A percentile compares a stretch with the other conserved stretches of the same genome.
These are phyloP conservation scores for Colletotrichum sp. DNA, from an alignment of 2,329 filamentous ascomycete genomes.

Conservation along the genomic window DNA sequence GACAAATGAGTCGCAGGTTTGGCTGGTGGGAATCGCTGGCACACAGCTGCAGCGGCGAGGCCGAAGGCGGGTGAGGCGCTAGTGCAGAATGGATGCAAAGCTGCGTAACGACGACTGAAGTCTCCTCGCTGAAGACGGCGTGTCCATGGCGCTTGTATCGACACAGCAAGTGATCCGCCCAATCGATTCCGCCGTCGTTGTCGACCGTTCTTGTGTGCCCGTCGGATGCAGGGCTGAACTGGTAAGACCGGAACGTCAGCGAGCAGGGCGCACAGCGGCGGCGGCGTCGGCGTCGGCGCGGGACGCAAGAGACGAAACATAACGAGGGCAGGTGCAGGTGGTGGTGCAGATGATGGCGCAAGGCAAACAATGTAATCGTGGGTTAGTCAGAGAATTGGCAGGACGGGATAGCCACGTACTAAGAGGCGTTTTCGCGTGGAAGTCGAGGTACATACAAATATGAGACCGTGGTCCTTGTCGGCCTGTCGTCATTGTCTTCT, in stretches of 20 bases:
- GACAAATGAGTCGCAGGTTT: background rate
- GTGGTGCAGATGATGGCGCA: background rate
- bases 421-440: background rate
- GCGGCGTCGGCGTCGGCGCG: background rate
- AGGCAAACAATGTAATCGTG: background rate
- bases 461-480: background rate
- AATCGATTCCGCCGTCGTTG: background rate
- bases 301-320: background rate
- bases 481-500: background rate
- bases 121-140: background rate
- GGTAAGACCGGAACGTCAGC: background rate
- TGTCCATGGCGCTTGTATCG: background rate
- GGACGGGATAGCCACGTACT: background rate
- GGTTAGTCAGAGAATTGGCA: background rate
- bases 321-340: background rate
- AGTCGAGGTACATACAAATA: background rate
- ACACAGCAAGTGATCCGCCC: background rate
- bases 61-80: conserved; percentile 4
- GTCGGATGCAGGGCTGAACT: background rate
- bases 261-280: background rate
- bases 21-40: background rate
- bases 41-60: conserved; percentile 4
- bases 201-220: background rate
- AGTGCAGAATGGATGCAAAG: background rate
- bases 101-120: background rate